phyloP scores from a whole-genome alignment of 768 basidiomycete species.

The Trametes cinnabarina region DNA sequence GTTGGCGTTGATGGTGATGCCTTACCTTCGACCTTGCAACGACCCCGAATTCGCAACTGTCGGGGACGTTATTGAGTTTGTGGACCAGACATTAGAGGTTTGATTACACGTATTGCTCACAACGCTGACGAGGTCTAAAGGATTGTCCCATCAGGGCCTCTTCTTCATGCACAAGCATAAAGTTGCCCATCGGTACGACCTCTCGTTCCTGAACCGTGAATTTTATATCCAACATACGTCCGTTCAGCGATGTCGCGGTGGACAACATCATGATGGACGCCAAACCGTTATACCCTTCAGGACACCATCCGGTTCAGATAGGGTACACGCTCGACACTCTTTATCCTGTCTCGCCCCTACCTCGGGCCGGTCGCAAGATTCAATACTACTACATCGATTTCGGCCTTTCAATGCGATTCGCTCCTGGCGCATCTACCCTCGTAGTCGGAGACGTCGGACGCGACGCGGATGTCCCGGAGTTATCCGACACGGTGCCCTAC shows the following conservation, averaged over 20 bases:
- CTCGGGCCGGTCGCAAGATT: background rate
- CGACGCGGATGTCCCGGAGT: background rate
- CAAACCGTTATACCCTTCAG: background rate
- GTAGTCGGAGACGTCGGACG: background rate
- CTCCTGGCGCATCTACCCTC: background rate
- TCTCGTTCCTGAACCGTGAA: background rate
- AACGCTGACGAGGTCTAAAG: too few relatives aligned
- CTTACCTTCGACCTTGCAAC: background rate
- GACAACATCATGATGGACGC: background rate
- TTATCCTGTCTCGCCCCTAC: background rate
- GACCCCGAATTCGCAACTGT: background rate
- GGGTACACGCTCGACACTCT: background rate
- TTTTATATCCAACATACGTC: too few relatives aligned
- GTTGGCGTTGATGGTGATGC: constrained; percentile 22
- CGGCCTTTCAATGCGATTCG: background rate
- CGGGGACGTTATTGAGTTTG: background rate
- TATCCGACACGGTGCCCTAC: background rate
- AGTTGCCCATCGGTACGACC: background rate
- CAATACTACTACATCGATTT: background rate
- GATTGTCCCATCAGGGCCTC: background rate
- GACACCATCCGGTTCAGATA: background rate
- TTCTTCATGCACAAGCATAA: background rate
- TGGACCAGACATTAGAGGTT: background rate
- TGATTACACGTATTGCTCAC: too few relatives aligned
- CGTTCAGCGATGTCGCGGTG: background rate